phyloP scores from a whole-genome alignment of 768 basidiomycete genomes.

The Podaxis sp. region DNA sequence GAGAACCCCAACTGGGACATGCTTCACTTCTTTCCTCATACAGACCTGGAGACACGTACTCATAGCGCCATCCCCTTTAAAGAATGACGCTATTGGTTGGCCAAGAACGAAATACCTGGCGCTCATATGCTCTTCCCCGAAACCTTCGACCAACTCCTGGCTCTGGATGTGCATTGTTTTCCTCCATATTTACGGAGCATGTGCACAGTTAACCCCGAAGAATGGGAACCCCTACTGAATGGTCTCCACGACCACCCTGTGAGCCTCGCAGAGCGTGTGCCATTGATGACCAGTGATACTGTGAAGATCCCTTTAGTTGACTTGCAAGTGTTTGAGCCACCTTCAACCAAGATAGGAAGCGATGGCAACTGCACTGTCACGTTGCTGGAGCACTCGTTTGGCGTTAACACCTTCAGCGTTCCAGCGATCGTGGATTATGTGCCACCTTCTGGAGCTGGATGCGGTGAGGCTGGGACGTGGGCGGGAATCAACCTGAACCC shows the following conservation, averaged over 20 bases:
- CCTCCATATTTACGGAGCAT: not conserved
- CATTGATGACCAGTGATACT: constrained; percentile 7
- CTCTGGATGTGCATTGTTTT: too few species aligned
- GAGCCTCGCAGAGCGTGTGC: constrained; percentile 10
- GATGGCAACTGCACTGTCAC: constrained; percentile 18
- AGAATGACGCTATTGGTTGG: too few species aligned
- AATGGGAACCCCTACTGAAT: not conserved
- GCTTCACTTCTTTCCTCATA: not conserved
- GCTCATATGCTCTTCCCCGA: too few species aligned
- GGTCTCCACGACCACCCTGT: not conserved
- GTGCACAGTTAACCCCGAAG: not conserved
- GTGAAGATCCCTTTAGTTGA: constrained; percentile 23
- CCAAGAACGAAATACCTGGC: too few species aligned
- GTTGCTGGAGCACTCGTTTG: constrained; percentile 26
- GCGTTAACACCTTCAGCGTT: constrained; percentile 23
- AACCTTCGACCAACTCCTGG: too few species aligned
- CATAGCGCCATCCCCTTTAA: too few species aligned
- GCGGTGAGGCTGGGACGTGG: constrained; percentile 19
- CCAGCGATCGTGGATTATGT: constrained; percentile 27
- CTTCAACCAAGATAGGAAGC: not conserved
- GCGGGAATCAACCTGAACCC: too few species aligned
- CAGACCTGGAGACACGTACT: not conserved
- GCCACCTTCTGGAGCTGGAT: constrained; percentile 34
- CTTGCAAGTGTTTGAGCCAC: constrained; percentile 27
- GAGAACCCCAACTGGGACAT: not conserved